Percentiles rank a stretch among this genome's conserved stretches.
phyloP scores from a whole-genome alignment of 2,329 filamentous ascomycete genomes.

The Dactylellina parvicollis region DNA sequence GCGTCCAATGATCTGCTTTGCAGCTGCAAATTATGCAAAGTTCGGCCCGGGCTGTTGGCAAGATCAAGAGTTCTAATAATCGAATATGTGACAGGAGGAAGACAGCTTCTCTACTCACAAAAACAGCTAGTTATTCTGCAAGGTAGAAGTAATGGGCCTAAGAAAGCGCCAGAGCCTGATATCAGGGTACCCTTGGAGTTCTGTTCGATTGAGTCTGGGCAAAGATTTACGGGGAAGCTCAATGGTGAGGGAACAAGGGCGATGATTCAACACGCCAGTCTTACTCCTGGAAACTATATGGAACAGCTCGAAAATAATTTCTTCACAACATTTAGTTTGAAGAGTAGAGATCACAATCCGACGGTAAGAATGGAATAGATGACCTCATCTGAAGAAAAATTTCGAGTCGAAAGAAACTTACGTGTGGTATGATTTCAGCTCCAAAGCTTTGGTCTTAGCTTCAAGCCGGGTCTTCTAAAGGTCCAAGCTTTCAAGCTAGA shows the following conservation, averaged over 20 bases:
- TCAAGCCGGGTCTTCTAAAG: constrained; percentile 7
- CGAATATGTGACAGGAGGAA: not conserved
- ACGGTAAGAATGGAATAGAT: constrained; percentile 17
- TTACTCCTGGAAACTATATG: constrained; percentile 2
- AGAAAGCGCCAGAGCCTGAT: not conserved
- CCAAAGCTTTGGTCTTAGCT: constrained; percentile 13
- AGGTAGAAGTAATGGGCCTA: not conserved
- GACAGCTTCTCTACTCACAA: not conserved
- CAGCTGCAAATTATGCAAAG: no score
- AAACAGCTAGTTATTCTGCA: not conserved
- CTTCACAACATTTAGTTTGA: not conserved
- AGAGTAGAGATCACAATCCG: not conserved
- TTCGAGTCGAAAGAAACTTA: not conserved
- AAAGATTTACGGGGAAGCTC: constrained; percentile 14
- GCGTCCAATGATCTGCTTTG: no score
- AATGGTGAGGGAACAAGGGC: not conserved
- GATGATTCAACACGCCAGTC: constrained; percentile 17
- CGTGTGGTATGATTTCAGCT: constrained; percentile 21
- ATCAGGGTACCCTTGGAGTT: constrained; percentile 4
- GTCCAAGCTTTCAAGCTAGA: not conserved
- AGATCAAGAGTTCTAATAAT: not conserved
- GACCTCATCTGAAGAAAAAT: not conserved
- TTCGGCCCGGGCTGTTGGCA: no score
- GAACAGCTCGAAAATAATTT: not conserved
- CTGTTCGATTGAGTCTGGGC: constrained; percentile 19